phyloP scores from a whole-genome alignment of 1,284 basidiomycete species.

The Ustilago lituana region DNA sequence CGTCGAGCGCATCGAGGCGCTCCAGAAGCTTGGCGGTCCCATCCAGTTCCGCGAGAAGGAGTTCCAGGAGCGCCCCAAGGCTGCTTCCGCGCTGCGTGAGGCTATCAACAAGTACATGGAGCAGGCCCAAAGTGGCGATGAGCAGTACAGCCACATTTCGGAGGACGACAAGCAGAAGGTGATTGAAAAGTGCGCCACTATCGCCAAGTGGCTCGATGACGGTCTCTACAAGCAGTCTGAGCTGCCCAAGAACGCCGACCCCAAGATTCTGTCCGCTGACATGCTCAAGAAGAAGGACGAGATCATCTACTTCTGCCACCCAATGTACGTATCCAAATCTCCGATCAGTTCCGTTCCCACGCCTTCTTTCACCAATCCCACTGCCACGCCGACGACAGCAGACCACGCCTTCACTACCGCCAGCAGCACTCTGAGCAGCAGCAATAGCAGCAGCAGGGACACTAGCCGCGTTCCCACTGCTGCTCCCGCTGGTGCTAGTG shows the following conservation, averaged over 20 bases:
- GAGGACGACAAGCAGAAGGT: constrained; percentile 67
- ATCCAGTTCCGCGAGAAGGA: constrained; percentile 61
- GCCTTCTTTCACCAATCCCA: no score
- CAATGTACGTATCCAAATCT: constrained; percentile 48
- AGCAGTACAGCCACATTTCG: constrained; percentile 63
- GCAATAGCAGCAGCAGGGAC: no score
- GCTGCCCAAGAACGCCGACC: constrained; percentile 65
- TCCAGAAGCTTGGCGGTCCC: constrained; percentile 64
- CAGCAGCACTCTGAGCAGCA: background rate
- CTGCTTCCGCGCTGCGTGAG: constrained; percentile 62
- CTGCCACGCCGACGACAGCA: constrained; percentile 1
- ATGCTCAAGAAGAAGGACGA: constrained; percentile 66
- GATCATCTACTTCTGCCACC: constrained; percentile 60
- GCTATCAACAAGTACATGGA: constrained; percentile 64
- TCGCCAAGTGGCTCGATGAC: constrained; percentile 65
- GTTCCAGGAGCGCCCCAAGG: constrained; percentile 64
- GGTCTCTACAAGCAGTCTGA: constrained; percentile 65
- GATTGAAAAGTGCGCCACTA: constrained; percentile 64
- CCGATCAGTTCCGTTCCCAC: constrained; percentile 1
- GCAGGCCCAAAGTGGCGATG: constrained; percentile 62
- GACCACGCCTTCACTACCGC: background rate
- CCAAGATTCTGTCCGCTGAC: constrained; percentile 61
- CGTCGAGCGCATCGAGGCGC: constrained; percentile 57
- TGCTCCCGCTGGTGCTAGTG: no score
- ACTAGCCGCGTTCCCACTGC: no score